phyloP scores from a whole-genome alignment of 2,329 filamentous ascomycete species.

The Neopestalotiopsis clavispora region DNA sequence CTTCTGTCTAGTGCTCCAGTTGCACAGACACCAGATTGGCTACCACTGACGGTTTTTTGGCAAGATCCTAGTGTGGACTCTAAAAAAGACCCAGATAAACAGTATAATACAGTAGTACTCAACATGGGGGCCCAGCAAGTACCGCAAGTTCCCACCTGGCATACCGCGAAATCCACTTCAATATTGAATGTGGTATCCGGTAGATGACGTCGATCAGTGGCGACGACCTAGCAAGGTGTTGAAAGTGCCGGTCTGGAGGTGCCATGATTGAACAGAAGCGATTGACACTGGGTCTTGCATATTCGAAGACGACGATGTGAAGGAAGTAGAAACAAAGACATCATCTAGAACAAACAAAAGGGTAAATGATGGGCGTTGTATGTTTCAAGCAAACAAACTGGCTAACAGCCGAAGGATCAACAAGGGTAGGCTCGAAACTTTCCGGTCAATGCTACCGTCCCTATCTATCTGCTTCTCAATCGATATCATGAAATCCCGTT shows the following conservation, averaged over 20 bases:
- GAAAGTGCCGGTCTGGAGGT: background rate
- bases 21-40: background rate
- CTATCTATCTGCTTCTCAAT: background rate
- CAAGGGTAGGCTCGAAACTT: background rate
- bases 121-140: background rate
- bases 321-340: background rate
- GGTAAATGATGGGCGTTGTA: background rate
- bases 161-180: background rate
- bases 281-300: background rate
- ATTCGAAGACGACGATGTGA: background rate
- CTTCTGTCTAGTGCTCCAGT: background rate
- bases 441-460: background rate
- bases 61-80: background rate
- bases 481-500: background rate
- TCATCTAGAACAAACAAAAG: background rate
- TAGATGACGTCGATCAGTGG: conserved; percentile 4
- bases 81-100: background rate
- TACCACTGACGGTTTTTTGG: background rate
- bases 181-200: background rate
- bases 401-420: background rate
- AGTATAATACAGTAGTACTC: background rate
- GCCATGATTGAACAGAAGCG: background rate
- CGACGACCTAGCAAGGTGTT: background rate
- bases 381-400: background rate
- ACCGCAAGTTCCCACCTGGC: background rate